A percentile compares a stretch with the other conserved stretches of the same genome.
phyloP scores from a whole-genome alignment of 768 basidiomycete species.

The Fibroporia radiculosa region DNA sequence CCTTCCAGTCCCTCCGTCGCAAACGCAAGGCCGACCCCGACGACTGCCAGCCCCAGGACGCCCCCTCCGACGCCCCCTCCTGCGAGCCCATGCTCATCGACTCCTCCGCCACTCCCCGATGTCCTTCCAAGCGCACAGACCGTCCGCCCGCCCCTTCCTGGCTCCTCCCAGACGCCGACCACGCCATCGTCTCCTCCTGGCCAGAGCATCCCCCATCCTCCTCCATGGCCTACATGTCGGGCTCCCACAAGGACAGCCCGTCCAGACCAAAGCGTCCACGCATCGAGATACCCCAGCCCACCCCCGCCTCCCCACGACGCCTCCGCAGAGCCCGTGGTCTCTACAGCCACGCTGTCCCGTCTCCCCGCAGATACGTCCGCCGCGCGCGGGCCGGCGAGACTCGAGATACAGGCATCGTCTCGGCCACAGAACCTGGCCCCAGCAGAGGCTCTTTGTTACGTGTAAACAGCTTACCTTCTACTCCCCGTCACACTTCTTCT shows the following conservation, averaged over 20 bases:
- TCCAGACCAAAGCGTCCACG: slow-evolving; percentile 21
- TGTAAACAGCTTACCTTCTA: slow-evolving; percentile 11
- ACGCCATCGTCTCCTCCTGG: slow-evolving; percentile 10
- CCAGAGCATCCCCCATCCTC: slow-evolving; percentile 16
- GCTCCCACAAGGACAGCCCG: slow-evolving; percentile 15
- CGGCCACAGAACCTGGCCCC: slow-evolving; percentile 21
- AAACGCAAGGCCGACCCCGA: slow-evolving; percentile 65
- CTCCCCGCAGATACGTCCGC: slow-evolving; percentile 21
- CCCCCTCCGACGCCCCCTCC: slow-evolving; percentile 11
- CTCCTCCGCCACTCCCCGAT: slow-evolving; percentile 21
- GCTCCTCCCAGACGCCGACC: slow-evolving; percentile 17
- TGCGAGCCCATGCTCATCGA: slow-evolving; percentile 31
- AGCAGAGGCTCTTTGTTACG: slow-evolving; percentile 15
- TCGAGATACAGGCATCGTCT: slow-evolving; percentile 22
- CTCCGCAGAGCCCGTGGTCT: slow-evolving; percentile 11
- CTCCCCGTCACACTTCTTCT: slow-evolving; percentile 18
- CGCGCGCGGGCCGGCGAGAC: slow-evolving; percentile 24
- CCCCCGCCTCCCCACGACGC: slow-evolving; percentile 12
- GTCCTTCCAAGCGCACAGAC: slow-evolving; percentile 27
- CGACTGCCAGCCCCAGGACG: slow-evolving; percentile 19
- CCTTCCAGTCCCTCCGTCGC: slow-evolving; percentile 39
- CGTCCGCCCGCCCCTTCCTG: slow-evolving; percentile 31
- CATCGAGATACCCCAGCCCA: slow-evolving; percentile 19
- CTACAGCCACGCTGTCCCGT: slow-evolving; percentile 3
- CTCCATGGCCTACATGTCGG: slow-evolving; percentile 24